Evolutionary conservation across 2,329 filamentous ascomycete genomes (phyloP), one percentile per base, ranked within the genome.

Genomic region (Penicillium brasilianum): DNA sequence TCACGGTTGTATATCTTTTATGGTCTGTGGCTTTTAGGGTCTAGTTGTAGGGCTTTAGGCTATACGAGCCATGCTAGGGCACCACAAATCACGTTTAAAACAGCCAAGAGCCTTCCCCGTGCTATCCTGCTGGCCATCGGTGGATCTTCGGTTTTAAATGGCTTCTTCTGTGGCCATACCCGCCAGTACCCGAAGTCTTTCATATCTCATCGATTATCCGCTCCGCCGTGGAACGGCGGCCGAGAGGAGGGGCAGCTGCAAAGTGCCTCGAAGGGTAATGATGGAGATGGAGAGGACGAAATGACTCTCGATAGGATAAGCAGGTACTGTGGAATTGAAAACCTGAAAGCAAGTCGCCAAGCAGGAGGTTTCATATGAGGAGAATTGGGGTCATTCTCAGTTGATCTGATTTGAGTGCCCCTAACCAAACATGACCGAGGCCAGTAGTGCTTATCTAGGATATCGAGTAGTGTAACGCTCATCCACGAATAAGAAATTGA

Each of bases 151-250:
- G 32, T 16, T 52, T n/a, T 36, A 16, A n/a, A 22, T 36, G 25
- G 36, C 25, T 20, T 37, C 39, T 39, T 25, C 18, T 11, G n/a
- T 22, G 37, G 36, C 18, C 44, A 58, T 51, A 58, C 50, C 59
- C 44, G 59, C 51, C 20, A 44, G 20, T 61, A 61, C 54, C 59
- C 59, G 59, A 58, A 8, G 13, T 52, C 48, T 51, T 58, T 49
- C 28, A 34, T 51, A 28, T 34, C 37, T 39, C n/a, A 10, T 18
- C 18, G 2, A 39, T 25, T 22, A 43, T 20, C 55, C 18, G 30
- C 55, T 52, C 34, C 48, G 20, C 48, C 9, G 28, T 52, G 22
- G 36, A 32, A 18, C 14, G 30, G 30, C 30, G 37, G 37, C 48
- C 22, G 20, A 52, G 20, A 37, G 36, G 46, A 30, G 25, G 28